phyloP scores from a whole-genome alignment of 768 basidiomycete species.

The Heimioporus sp. region DNA sequence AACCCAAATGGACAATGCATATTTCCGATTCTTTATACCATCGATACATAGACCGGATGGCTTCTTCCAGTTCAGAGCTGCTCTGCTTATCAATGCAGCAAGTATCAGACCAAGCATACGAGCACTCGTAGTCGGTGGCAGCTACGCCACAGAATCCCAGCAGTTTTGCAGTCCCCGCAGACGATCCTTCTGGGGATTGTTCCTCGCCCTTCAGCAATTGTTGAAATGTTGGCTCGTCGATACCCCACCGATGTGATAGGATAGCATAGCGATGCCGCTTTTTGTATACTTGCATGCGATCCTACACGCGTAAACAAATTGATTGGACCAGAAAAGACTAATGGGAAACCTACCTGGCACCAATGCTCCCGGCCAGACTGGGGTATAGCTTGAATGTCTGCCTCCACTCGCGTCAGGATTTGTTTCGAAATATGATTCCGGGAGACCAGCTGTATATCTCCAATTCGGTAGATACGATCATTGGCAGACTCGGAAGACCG shows the following conservation, averaged over 20 bases:
- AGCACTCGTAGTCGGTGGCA: not conserved
- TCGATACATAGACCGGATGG: slow-evolving; percentile 6
- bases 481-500: not conserved
- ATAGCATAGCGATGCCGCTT: not conserved
- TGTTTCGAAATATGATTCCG: not conserved
- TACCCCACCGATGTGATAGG: slow-evolving; percentile 2
- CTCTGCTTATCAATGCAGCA: slow-evolving; percentile 7
- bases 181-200: not conserved
- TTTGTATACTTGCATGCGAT: not conserved
- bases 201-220: not conserved
- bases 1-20: not conserved
- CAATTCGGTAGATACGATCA: not conserved
- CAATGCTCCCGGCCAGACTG: not conserved
- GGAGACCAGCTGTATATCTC: slow-evolving; percentile 1
- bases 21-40: slow-evolving; percentile 4
- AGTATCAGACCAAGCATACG: slow-evolving; percentile 5
- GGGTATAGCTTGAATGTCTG: not conserved
- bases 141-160: not conserved
- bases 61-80: slow-evolving; percentile 6
- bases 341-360: not conserved
- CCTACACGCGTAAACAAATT: not conserved
- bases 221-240: slow-evolving; percentile 1
- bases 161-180: not conserved
- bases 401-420: not conserved
- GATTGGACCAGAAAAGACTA: not conserved